Conservation (phyloP, 2,329 filamentous ascomycete species). For the Aureobasidium sp. region DNA sequence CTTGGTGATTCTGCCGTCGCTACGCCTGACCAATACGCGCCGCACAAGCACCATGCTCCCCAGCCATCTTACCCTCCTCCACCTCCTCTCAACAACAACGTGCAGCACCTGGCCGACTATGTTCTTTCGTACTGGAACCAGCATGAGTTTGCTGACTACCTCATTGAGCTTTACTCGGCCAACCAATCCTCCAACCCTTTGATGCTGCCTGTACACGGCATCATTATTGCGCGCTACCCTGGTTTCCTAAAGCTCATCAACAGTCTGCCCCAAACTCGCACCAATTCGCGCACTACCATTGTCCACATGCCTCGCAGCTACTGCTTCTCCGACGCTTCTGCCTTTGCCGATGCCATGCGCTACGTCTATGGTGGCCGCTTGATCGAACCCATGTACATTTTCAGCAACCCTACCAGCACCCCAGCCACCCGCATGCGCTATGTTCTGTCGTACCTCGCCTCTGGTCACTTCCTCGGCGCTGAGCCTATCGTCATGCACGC, state of each 20-base stretch:
- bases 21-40: neutral
- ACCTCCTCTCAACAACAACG: slow-evolving; percentile 14
- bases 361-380: slow-evolving; percentile 15
- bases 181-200: neutral
- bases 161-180: slow-evolving; percentile 14
- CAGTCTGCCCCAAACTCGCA: neutral
- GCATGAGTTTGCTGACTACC: slow-evolving; percentile 17
- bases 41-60: slow-evolving; percentile 18
- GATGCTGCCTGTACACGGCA: slow-evolving; percentile 15
- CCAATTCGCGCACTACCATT: neutral
- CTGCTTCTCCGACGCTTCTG: slow-evolving; percentile 7
- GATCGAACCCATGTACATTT: slow-evolving; percentile 9
- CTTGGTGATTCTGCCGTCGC: slow-evolving; percentile 2
- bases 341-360: slow-evolving; percentile 16
- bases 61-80: slow-evolving; percentile 25
- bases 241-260: slow-evolving; percentile 9
- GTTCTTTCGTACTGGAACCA: slow-evolving; percentile 15
- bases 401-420: neutral
- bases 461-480: slow-evolving; percentile 51
- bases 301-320: slow-evolving; percentile 9
- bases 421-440: slow-evolving; percentile 7
- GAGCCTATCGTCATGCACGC: slow-evolving; percentile 32
- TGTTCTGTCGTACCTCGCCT: slow-evolving; percentile 55
- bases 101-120: slow-evolving; percentile 13
- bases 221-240: slow-evolving; percentile 17